Evolutionary conservation across 177 flowering plant species (phyloP).

Genomic region (Vitis hybrid): DNA sequence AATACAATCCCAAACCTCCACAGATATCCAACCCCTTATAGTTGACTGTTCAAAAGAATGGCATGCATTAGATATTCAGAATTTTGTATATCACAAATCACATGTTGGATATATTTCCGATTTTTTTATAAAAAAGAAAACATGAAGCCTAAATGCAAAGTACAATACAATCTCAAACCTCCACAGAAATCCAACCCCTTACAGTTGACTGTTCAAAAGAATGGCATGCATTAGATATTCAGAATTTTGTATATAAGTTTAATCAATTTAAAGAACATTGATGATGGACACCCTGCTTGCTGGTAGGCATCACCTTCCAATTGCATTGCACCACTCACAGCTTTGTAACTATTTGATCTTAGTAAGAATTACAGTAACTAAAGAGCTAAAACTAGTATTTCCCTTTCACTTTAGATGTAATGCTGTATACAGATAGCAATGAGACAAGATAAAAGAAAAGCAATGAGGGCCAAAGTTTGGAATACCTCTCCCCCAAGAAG

Average conservation of each 20-base stretch:
- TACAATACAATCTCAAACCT: no score
- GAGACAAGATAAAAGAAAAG: not conserved
- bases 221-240: not conserved
- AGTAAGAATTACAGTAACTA: not conserved
- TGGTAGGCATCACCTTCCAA: not conserved
- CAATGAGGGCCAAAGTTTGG: not conserved
- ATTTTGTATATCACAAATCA: not conserved
- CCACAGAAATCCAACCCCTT: no score
- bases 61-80: not conserved
- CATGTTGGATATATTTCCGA: no score
- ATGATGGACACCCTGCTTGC: not conserved
- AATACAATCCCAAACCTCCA: no score
- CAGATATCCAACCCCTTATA: no score
- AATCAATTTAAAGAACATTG: not conserved
- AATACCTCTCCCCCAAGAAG: conserved; percentile 96
- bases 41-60: not conserved
- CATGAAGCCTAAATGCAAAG: no score
- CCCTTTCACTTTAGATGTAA: no score
- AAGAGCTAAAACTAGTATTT: not conserved
- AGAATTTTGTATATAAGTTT: not conserved
- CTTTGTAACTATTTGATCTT: not conserved
- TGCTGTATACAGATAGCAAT: not conserved
- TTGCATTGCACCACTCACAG: not conserved
- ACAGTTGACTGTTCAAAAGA: not conserved
- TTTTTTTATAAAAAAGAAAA: no score